A percentile compares a stretch with the other conserved stretches of the same genome.
These are phyloP conservation scores for Diversispora eburnea DNA, from an alignment of 192 early-diverging fungal species.

Conservation along the genomic window DNA sequence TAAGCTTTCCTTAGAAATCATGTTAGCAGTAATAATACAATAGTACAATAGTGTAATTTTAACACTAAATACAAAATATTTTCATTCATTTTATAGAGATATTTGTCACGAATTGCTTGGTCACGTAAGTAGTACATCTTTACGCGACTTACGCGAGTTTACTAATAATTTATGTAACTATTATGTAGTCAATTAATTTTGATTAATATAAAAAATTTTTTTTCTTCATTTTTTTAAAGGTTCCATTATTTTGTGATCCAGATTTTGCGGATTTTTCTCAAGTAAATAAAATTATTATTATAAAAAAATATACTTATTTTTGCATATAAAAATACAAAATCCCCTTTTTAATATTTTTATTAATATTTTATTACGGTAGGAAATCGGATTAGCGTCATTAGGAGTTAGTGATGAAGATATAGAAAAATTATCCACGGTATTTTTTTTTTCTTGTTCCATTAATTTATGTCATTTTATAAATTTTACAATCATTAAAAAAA, in stretches of 20 bases:
- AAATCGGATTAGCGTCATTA: conserved; percentile 90
- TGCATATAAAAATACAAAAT: too few relatives aligned
- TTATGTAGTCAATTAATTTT: not conserved
- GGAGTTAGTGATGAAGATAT: conserved; percentile 91
- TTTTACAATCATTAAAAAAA: not conserved
- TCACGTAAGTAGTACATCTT: conserved; percentile 57
- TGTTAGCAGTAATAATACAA: not conserved
- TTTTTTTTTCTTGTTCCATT: not conserved
- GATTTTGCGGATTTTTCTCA: conserved; percentile 94
- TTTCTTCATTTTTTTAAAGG: conserved; percentile 2
- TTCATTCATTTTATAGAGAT: conserved; percentile 44
- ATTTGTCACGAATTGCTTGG: conserved; percentile 95
- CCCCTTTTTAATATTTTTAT: not conserved
- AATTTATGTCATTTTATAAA: not conserved
- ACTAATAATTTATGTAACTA: not conserved
- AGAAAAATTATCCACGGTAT: conserved; percentile 75
- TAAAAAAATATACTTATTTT: too few relatives aligned
- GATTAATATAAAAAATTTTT: not conserved
- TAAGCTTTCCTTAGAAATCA: not conserved
- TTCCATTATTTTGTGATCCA: conserved; percentile 71
- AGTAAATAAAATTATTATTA: conserved; percentile 1
- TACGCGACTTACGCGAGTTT: not conserved
- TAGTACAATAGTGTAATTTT: too few relatives aligned
- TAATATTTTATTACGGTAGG: conserved; percentile 29
- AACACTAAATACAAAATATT: not conserved